These are phyloP conservation scores for Fagopyrum esculentum DNA, from an alignment of 148 eudicot genomes.

Conservation along the genomic window DNA sequence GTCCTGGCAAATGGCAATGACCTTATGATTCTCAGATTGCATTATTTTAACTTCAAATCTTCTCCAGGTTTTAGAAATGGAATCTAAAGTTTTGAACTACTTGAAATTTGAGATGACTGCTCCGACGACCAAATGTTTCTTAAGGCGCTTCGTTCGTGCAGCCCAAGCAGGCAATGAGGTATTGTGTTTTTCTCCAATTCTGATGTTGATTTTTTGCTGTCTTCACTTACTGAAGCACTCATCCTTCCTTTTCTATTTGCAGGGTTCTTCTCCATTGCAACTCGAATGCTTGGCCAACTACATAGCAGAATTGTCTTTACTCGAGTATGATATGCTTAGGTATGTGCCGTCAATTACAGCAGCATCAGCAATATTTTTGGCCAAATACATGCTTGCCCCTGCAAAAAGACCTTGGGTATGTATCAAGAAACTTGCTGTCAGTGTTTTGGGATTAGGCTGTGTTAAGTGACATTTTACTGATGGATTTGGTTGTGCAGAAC, in stretches of 20 bases:
- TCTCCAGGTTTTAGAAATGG: slow-evolving; percentile 61
- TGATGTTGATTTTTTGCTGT: neutral
- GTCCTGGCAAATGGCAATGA: neutral
- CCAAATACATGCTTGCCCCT: slow-evolving; percentile 55
- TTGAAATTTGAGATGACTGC: slow-evolving; percentile 95
- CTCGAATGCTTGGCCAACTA: slow-evolving; percentile 80
- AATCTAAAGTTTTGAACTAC: slow-evolving; percentile 66
- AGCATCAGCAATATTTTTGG: slow-evolving; percentile 85
- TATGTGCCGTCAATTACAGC: slow-evolving; percentile 76
- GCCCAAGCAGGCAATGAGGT: slow-evolving; percentile 75
- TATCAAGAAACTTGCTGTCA: neutral
- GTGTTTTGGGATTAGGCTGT: neutral
- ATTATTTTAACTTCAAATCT: neutral
- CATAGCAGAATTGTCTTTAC: slow-evolving; percentile 69
- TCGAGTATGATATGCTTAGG: slow-evolving; percentile 75
- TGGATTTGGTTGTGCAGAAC: slow-evolving; percentile 31
- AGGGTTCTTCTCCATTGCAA: slow-evolving; percentile 66
- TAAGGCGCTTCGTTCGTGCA: slow-evolving; percentile 86
- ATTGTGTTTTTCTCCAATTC: neutral
- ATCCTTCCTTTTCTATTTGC: neutral
- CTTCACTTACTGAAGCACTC: neutral
- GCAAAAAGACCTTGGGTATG: slow-evolving; percentile 80
- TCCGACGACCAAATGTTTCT: slow-evolving; percentile 74
- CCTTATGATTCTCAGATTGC: neutral
- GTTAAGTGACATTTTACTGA: neutral